Evolutionary conservation across 2,329 filamentous ascomycete species (phyloP).

Genomic region (Penicillium olsonii): DNA sequence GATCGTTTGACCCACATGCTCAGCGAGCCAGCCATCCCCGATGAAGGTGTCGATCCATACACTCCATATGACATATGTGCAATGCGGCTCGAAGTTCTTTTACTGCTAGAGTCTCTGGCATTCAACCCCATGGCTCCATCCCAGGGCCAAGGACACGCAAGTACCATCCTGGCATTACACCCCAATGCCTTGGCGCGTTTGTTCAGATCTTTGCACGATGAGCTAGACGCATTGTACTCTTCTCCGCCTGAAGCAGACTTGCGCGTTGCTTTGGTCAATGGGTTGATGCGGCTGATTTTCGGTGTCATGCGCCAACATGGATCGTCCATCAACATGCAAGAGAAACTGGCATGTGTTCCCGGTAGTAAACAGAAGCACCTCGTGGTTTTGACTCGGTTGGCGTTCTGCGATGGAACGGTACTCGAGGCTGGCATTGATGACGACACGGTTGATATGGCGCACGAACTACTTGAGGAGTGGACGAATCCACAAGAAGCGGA

Average conservation of each 20-base stretch:
- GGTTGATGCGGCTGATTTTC: constrained; percentile 62
- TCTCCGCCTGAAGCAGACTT: constrained; percentile 47
- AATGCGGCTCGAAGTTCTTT: constrained; percentile 48
- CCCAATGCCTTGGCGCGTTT: constrained; percentile 71
- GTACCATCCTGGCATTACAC: constrained; percentile 67
- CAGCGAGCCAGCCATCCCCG: constrained; percentile 52
- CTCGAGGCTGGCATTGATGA: constrained; percentile 75
- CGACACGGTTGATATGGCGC: constrained; percentile 77
- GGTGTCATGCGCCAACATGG: constrained; percentile 63
- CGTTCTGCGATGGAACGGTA: constrained; percentile 77
- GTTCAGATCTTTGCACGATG: constrained; percentile 73
- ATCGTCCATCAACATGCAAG: constrained; percentile 64
- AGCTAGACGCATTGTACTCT: constrained; percentile 63
- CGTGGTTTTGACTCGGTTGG: constrained; percentile 77
- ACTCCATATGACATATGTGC: constrained; percentile 40
- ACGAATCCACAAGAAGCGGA: constrained; percentile 79
- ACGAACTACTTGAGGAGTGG: constrained; percentile 75
- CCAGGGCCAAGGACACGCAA: constrained; percentile 55
- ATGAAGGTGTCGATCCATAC: constrained; percentile 46
- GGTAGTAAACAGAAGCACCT: constrained; percentile 81
- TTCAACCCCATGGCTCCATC: constrained; percentile 60
- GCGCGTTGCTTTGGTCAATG: constrained; percentile 58
- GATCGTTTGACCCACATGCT: constrained; percentile 61
- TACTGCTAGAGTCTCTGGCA: constrained; percentile 44
- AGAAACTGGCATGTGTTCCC: constrained; percentile 68